These are phyloP conservation scores for Beauveria australis DNA, from an alignment of 2,329 filamentous ascomycete genomes.

Conservation along the genomic window DNA sequence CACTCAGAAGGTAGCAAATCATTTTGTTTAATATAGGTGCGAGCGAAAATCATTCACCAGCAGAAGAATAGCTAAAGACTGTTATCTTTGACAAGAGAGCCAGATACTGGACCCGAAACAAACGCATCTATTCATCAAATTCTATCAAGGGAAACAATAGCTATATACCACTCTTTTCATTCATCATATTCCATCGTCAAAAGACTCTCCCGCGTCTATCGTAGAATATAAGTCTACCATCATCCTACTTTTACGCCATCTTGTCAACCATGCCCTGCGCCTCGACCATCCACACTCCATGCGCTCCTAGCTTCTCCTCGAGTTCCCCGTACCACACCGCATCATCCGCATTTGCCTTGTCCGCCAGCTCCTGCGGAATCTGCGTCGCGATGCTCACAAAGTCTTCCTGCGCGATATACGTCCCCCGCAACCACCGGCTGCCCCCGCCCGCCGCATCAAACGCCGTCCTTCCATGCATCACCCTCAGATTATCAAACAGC, in stretches of 20 bases:
- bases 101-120: not conserved
- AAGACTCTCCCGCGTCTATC: too few relatives aligned
- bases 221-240: not conserved
- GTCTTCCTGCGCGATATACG: constrained; percentile 60
- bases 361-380: constrained; percentile 21
- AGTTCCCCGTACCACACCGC: constrained; percentile 18
- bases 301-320: constrained; percentile 15
- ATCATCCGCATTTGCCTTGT: constrained; percentile 16
- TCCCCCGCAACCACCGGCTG: constrained; percentile 73
- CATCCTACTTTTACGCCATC: not conserved
- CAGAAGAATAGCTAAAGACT: not conserved
- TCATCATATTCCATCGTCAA: not conserved
- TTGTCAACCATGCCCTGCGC: not conserved
- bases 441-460: constrained; percentile 60
- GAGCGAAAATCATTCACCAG: not conserved
- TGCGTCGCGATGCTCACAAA: constrained; percentile 30
- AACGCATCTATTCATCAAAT: not conserved
- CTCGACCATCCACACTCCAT: constrained; percentile 15
- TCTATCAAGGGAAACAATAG: not conserved
- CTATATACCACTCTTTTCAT: not conserved
- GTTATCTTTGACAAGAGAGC: too few relatives aligned
- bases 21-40: not conserved
- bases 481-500: constrained; percentile 80
- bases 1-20: not conserved
- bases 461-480: constrained; percentile 73